These are phyloP conservation scores for Elsinoe batatas DNA, from an alignment of 2,329 filamentous ascomycete genomes.

Conservation along the genomic window DNA sequence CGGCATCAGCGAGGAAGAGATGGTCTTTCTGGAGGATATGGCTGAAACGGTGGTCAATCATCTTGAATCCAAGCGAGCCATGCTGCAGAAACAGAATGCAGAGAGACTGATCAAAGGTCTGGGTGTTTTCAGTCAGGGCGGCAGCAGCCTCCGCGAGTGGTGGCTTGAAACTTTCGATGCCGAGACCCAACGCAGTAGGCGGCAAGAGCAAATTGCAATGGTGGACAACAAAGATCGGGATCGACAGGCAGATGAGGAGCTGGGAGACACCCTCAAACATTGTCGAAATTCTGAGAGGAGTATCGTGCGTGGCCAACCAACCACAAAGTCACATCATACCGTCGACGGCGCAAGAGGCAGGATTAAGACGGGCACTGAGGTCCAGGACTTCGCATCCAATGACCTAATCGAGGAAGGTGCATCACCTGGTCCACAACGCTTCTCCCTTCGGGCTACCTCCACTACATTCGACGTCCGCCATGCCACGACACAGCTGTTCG, in stretches of 20 bases:
- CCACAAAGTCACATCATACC: too few relatives aligned
- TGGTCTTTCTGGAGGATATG: conserved; percentile 49
- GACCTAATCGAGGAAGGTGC: too few relatives aligned
- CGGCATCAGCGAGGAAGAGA: conserved; percentile 40
- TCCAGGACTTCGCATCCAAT: background rate
- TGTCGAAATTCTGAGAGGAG: background rate
- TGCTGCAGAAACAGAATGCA: conserved; percentile 42
- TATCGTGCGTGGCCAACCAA: too few relatives aligned
- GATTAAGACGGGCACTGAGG: background rate
- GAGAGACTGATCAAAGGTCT: conserved; percentile 47
- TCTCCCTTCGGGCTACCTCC: background rate
- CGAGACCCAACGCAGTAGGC: conserved; percentile 4
- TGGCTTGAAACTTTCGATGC: conserved; percentile 18
- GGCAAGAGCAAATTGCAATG: background rate
- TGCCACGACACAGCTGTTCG: conserved; percentile 28
- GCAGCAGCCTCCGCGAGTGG: conserved; percentile 21
- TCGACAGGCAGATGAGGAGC: conserved; percentile 17
- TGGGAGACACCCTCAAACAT: conserved; percentile 15
- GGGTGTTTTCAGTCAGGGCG: conserved; percentile 34
- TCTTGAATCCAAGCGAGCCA: conserved; percentile 41
- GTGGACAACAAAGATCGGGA: background rate
- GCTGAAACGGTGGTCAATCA: conserved; percentile 50
- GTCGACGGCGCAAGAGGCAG: too few relatives aligned
- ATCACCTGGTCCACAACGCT: too few relatives aligned
- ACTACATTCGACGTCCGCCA: conserved; percentile 12